phyloP scores from a whole-genome alignment of 2,329 filamentous ascomycete species.

The Colletotrichum coccodes region DNA sequence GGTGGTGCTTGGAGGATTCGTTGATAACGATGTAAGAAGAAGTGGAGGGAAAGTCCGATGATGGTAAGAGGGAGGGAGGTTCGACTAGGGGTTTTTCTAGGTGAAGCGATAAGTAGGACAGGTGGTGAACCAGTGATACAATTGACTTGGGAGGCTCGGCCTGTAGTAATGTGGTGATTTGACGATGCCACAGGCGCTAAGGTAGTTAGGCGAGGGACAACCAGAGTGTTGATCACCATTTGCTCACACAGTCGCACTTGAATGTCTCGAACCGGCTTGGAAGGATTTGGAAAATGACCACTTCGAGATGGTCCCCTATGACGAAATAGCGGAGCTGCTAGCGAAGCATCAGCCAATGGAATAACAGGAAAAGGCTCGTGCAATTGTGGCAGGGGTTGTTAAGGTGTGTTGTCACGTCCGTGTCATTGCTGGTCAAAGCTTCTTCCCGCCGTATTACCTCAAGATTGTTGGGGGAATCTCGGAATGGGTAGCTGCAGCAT shows the following conservation, averaged over 20 bases:
- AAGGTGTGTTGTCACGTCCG: neutral
- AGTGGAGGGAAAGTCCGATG: neutral
- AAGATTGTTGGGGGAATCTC: neutral
- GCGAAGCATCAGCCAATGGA: neutral
- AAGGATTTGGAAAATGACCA: neutral
- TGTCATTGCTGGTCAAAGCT: neutral
- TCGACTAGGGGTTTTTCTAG: neutral
- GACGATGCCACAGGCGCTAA: neutral
- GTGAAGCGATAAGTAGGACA: no score
- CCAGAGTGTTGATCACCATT: slow-evolving; percentile 3
- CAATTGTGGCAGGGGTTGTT: neutral
- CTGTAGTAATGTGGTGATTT: neutral
- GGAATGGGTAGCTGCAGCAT: neutral
- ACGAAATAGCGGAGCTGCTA: neutral
- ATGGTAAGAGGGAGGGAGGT: no score
- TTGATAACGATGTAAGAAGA: neutral
- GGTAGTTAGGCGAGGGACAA: neutral
- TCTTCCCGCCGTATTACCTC: no score
- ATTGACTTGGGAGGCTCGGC: neutral
- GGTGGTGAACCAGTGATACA: neutral
- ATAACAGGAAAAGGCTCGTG: neutral
- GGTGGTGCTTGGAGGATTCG: neutral
- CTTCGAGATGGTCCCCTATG: slow-evolving; percentile 21
- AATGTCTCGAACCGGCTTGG: neutral
- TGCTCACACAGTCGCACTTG: neutral